These are phyloP conservation scores for Phylloporus scabripes DNA, from an alignment of 768 basidiomycete species.

Conservation along the genomic window DNA sequence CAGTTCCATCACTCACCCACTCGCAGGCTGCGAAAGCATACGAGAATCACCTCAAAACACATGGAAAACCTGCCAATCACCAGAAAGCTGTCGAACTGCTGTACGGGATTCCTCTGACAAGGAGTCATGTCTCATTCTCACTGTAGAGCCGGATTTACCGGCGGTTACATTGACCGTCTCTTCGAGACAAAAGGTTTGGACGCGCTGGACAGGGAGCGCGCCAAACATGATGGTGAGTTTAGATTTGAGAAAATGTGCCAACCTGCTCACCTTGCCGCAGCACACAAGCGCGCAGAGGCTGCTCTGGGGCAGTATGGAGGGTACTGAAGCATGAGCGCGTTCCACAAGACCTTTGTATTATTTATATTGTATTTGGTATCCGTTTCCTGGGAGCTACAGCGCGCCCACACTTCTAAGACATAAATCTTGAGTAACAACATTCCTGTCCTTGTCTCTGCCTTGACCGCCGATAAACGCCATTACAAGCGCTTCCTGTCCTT, in stretches of 20 bases:
- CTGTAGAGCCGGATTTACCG: constrained; percentile 22
- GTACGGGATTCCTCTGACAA: constrained; percentile 9
- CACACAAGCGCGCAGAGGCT: constrained; percentile 4
- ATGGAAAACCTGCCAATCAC: constrained; percentile 23
- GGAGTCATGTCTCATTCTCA: not conserved
- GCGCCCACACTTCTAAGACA: constrained; percentile 63
- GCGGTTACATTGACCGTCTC: constrained; percentile 22
- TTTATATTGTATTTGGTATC: constrained; percentile 14
- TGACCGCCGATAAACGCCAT: constrained; percentile 68
- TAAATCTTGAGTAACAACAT: constrained; percentile 66
- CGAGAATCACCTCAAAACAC: constrained; percentile 14
- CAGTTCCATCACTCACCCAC: not conserved
- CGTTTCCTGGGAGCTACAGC: constrained; percentile 36
- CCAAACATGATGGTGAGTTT: constrained; percentile 21
- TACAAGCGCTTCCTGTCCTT: constrained; percentile 69
- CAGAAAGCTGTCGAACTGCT: constrained; percentile 19
- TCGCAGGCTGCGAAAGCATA: constrained; percentile 29
- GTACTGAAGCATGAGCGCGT: constrained; percentile 7
- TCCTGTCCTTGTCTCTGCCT: constrained; percentile 72
- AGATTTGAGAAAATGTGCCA: too few relatives aligned
- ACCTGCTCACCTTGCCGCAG: constrained; percentile 9
- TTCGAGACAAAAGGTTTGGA: constrained; percentile 26
- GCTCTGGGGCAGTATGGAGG: constrained; percentile 13
- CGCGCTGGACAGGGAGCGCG: constrained; percentile 11
- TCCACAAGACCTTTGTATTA: not conserved